Base-by-base conservation (phyloP, 768 basidiomycete genomes). In the Termitomyces sp. region DNA sequence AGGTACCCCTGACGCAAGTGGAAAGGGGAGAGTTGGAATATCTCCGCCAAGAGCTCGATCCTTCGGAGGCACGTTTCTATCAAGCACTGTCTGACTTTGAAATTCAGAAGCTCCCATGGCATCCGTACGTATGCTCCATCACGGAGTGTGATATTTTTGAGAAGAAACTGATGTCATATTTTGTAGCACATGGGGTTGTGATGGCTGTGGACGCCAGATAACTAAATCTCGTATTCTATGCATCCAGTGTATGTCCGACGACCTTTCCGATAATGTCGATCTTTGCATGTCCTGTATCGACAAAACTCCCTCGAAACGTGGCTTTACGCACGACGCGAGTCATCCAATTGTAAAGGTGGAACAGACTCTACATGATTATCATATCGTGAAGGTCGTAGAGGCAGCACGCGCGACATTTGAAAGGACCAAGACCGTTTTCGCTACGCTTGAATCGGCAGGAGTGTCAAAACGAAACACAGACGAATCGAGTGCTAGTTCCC, bases 61-160 rank as follows among this genome's bases (percentile, higher is more conserved):
- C 72, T 22, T 68, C 69, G 16, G 68, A 73, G 49, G 70, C 73
- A 33, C 63, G 73, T 12, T 71, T 74, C 50, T 74, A 72, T 56
- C 68, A 70, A 42, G 69, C 72, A 0, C 54, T 73, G 10, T 68
- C 68, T 29, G 62, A 69, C n/a, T 72, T 71, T 47, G 66, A 72
- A 56, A 70, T 70, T 24, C 68, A 69, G 33, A 71, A 72, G 53
- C 62, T 72, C 12, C 70, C 71, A n/a, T 72, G 68, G 66, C 71
- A 72, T 60, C 70, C 70, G 73, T 73, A 62, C 37, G 73, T 65
- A 18, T 41, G n/a, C n/a, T 16, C 16, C 20, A 28, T 54, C 18
- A 12, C 16, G n/a, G 4, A 18, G 18, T 15, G 24, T 33, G 24
- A 18, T 29, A 4, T 7, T 24, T 24, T 13, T 29, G 4, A 12